Base-by-base conservation (phyloP, 495 filamentous ascomycete genomes). In the Diplogelasinospora grovesii region DNA sequence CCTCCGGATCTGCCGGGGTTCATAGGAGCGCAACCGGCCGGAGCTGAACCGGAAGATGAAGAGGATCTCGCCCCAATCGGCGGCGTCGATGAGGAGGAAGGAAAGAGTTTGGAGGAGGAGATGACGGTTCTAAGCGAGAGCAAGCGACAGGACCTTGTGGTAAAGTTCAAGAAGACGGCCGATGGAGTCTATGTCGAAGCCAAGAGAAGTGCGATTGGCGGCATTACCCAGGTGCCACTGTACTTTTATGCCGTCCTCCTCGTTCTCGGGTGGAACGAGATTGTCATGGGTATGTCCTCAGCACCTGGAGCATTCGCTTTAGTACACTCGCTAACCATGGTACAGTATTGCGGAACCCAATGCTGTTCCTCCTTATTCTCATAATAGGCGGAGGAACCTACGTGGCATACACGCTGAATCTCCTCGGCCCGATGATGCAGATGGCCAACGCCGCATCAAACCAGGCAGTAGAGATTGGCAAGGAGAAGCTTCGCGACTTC, bases 151-250 rank as follows among this genome's bases (percentile, higher is more conserved):
- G 92, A 97, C 61, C 73, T 97, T 39, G 82, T 85, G 9, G 81
- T 89, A n/a, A 74, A 92, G 46, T 98, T 98, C 68, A 95, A 94
- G 73, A 95, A 96, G 69, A 86, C 85, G 46, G 92, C 92, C 11
- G 92, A 98, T 56, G 92, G 88, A 0, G 89, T 98, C 2, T 98
- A 90, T 49, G 89, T 98, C 27, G 92, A 98, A 63, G 92, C 92
- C 22, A 97, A 96, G 73, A 77, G 92, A 31, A 86, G 88, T 63
- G 90, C 92, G 23, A 94, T 97, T 54, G 92, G 92, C 29, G 89
- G 90, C 42, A 84, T 98, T 49, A 86, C 87, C 3, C 89, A 97
- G 64, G 84, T 97, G 41, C 92, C 92, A 14, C 56, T 95, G 39
- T 97, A 94, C 61, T 95, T 97, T 59, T 98, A 94, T 49, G 90